Evolutionary conservation across 345 rosid species (phyloP).

Genomic region (Eucalyptus erythrocorys): DNA sequence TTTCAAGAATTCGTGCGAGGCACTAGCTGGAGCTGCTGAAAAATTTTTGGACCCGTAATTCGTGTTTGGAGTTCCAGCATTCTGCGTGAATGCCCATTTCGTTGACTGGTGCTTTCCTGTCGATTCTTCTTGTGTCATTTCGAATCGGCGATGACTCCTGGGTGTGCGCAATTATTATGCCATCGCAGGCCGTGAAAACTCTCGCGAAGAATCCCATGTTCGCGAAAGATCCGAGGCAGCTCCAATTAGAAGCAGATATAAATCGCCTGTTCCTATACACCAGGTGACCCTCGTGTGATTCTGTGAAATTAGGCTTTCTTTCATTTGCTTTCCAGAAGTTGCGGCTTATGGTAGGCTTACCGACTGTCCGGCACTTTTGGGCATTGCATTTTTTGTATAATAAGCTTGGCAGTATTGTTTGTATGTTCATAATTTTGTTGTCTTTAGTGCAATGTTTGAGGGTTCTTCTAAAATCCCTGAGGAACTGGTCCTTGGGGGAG

Average conservation of each 20-base stretch:
- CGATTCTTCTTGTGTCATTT: neutral
- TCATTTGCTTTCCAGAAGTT: neutral
- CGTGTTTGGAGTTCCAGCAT: neutral
- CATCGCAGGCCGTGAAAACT: constrained; percentile 48
- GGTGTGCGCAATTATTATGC: neutral
- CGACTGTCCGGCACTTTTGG: neutral
- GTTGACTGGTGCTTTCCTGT: neutral
- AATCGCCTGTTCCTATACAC: constrained; percentile 74
- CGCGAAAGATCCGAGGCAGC: constrained; percentile 53
- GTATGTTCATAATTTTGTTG: neutral
- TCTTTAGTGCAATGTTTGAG: neutral
- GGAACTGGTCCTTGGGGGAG: neutral
- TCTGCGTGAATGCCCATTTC: neutral
- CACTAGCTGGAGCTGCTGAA: neutral
- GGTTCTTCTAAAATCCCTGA: neutral
- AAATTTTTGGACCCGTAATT: neutral
- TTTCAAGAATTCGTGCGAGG: neutral
- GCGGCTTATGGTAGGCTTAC: neutral
- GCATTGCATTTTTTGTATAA: neutral
- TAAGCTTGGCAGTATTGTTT: neutral
- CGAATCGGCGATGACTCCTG: neutral
- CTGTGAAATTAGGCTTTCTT: neutral
- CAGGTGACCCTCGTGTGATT: constrained; percentile 18
- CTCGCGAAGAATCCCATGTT: constrained; percentile 64
- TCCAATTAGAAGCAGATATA: constrained; percentile 73